These are phyloP conservation scores for Raddia distichophylla DNA, from an alignment of 176 grass and related monocot species.

Conservation along the genomic window DNA sequence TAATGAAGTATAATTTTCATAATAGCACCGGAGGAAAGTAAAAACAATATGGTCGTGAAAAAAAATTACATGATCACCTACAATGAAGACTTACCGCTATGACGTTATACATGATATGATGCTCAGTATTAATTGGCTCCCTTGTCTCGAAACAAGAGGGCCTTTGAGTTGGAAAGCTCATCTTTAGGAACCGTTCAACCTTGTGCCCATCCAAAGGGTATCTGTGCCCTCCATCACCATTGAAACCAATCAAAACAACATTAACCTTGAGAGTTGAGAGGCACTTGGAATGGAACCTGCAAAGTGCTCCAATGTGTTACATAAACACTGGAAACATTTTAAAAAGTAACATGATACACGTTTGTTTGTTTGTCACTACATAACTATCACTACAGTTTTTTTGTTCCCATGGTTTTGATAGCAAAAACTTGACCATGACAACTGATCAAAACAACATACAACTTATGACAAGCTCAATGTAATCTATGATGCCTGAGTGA, in stretches of 20 bases:
- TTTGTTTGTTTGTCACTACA: no score
- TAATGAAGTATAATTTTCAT: constrained; percentile 48
- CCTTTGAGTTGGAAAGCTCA: constrained; percentile 82
- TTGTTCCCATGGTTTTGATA: neutral
- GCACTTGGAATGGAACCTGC: constrained; percentile 99
- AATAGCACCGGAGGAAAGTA: constrained; percentile 16
- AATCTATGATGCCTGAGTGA: neutral
- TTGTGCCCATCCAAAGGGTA: constrained; percentile 78
- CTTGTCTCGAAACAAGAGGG: constrained; percentile 95
- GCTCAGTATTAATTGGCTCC: constrained; percentile 97
- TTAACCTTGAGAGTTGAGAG: constrained; percentile 98
- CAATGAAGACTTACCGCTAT: constrained; percentile 72
- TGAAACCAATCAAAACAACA: constrained; percentile 93
- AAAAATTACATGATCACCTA: neutral
- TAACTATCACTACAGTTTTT: constrained; percentile 23
- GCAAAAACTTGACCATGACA: neutral
- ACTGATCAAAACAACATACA: neutral
- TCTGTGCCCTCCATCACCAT: constrained; percentile 89
- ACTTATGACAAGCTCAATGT: neutral
- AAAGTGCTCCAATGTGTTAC: constrained; percentile 37
- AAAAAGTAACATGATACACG: neutral
- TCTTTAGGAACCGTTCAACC: constrained; percentile 86
- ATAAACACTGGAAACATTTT: neutral
- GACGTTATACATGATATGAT: constrained; percentile 93
- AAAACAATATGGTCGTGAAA: constrained; percentile 22